These are phyloP conservation scores for Fonticula alba DNA, from an alignment of 78 protist genomes.

Conservation along the genomic window DNA sequence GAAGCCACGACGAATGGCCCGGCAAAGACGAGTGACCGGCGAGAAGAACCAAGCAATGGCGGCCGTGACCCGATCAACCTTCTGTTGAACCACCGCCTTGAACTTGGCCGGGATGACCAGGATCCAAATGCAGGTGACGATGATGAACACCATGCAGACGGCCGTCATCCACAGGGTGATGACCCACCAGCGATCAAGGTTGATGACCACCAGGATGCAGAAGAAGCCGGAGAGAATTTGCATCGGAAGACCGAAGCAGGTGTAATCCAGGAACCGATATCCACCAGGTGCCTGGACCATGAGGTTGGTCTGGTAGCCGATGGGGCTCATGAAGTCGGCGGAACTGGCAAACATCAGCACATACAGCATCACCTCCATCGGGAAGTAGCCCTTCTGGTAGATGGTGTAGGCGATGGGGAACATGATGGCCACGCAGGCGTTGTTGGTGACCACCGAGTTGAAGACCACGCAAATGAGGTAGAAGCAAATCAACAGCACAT, in stretches of 20 bases:
- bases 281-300: conserved; percentile 28
- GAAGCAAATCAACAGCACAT: neutral
- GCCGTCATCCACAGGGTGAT: no score
- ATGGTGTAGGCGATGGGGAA: conserved; percentile 10
- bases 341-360: conserved; percentile 14
- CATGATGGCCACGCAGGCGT: conserved; percentile 9
- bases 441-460: conserved; percentile 8
- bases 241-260: conserved; percentile 12
- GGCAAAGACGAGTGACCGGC: no score
- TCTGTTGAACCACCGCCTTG: no score
- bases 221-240: neutral
- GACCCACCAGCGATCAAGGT: neutral
- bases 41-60: no score
- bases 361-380: neutral
- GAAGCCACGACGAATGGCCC: no score
- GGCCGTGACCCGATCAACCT: no score
- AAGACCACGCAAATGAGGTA: conserved; percentile 3
- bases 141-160: no score
- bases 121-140: no score
- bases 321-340: conserved; percentile 14
- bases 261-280: conserved; percentile 10
- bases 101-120: no score
- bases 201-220: neutral
- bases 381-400: neutral
- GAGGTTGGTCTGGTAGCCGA: conserved; percentile 31